Evolutionary conservation across 164 flowering plant genomes (phyloP).

Genomic region (Nymphaea colorata): DNA sequence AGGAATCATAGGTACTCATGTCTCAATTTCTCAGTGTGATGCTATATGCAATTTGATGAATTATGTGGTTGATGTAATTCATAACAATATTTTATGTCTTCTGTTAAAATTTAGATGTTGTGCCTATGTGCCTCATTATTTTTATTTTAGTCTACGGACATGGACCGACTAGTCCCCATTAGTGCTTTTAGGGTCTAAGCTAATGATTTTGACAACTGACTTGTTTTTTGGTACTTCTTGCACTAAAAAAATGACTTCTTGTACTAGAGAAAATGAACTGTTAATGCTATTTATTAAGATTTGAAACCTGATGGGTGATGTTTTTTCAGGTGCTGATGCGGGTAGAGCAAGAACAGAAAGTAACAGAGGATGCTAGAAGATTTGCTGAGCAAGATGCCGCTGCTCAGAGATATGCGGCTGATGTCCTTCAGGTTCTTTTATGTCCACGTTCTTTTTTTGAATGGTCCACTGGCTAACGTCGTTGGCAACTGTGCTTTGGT

Average conservation of each 20-base stretch:
- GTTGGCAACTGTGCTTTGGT: no score
- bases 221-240: not conserved
- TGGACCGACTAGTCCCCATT: not conserved
- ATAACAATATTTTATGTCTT: no score
- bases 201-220: no score
- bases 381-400: conserved; percentile 94
- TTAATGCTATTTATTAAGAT: not conserved
- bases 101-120: no score
- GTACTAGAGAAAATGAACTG: not conserved
- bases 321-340: conserved; percentile 73
- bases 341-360: conserved; percentile 90
- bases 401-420: conserved; percentile 77
- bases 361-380: conserved; percentile 92
- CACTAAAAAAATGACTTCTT: no score
- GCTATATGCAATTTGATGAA: no score
- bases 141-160: not conserved
- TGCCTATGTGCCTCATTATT: no score
- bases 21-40: no score
- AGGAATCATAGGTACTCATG: no score
- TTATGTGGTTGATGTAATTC: no score
- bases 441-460: not conserved
- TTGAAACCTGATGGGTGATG: not conserved
- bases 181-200: not conserved
- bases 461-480: not conserved
- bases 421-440: conserved; percentile 75